Base-by-base conservation (phyloP, 805 yeast species). In the Nakazawaea siamensis region DNA sequence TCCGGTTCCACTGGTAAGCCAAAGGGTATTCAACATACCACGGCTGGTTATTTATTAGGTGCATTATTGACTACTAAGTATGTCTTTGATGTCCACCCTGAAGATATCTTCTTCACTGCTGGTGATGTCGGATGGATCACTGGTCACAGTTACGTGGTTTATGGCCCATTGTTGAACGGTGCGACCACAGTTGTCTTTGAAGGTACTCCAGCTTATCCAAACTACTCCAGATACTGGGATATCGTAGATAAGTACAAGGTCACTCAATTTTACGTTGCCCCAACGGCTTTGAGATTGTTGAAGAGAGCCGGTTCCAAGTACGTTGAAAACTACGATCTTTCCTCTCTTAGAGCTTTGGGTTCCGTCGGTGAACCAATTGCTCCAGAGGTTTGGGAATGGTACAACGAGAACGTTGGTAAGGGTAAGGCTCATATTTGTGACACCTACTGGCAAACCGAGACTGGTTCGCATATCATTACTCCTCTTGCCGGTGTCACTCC, bases 111-210 rank as follows among this genome's bases (percentile, higher is more conserved):
- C 38, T 83, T 83, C 68, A 82, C 92, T 13, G 92, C 94, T 20
- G 94, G 92, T 54, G 94, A 83, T 60, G 80, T 83, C 35, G 94
- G 94, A 50, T 83, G 94, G 94, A 80, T 83, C 50, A 83, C 94
- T 5, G 94, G 94, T 39, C 94, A 83, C 60, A 70, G 92, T 9
- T 83, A 83, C 50, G 87, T 76, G 14, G 73, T 82, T 32, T 83
- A 83, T 54, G 94, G 94, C 38, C 94, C 94, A 25, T 65, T 83
- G 52, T 56, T 71, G 20, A 66, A 71, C 47, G 94, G 94, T 54
- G 76, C 81, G 38, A 76, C 94, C 21, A 76, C 92, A 15, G 70
- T 83, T 29, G 81, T 83, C 24, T 83, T 80, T 52, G 94, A 83
- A 64, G 88, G 90, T 45, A 83, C 94, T 11, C 94, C 94, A 26